These are phyloP conservation scores for Penicillium sp. DNA, from an alignment of 2,329 filamentous ascomycete species.

Conservation along the genomic window DNA sequence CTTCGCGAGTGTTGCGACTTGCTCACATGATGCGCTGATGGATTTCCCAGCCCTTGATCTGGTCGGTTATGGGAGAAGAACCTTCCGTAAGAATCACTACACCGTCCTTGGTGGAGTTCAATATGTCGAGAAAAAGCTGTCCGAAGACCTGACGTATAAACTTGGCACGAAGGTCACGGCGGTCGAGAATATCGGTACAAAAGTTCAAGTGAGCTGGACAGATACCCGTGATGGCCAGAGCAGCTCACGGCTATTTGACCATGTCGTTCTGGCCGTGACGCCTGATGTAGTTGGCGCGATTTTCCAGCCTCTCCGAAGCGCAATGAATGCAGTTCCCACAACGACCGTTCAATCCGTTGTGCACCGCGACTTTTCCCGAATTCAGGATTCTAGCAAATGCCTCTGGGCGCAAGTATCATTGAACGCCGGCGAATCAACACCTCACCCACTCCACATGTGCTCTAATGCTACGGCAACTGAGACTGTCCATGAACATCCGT, in stretches of 20 bases:
- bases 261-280: conserved; percentile 54
- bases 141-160: conserved; percentile 42
- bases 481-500: conserved; percentile 7
- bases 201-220: conserved; percentile 22
- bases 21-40: conserved; percentile 51
- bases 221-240: conserved; percentile 14
- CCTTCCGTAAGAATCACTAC: conserved; percentile 51
- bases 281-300: conserved; percentile 51
- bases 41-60: conserved; percentile 55
- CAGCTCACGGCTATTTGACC: conserved; percentile 46
- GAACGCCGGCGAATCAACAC: background rate
- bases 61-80: conserved; percentile 50
- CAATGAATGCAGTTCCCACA: conserved; percentile 29
- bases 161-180: conserved; percentile 33
- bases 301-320: conserved; percentile 42
- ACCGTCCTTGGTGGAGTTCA: conserved; percentile 51
- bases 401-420: conserved; percentile 3
- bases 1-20: conserved; percentile 55
- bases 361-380: conserved; percentile 31
- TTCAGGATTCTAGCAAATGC: conserved; percentile 9
- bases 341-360: conserved; percentile 40
- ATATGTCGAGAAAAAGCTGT: conserved; percentile 49
- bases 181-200: conserved; percentile 17
- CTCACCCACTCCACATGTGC: conserved; percentile 8
- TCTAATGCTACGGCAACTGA: conserved; percentile 4